Evolutionary conservation across 2,329 filamentous ascomycete genomes (phyloP).

Genomic region (Trichoderma atroviride): DNA sequence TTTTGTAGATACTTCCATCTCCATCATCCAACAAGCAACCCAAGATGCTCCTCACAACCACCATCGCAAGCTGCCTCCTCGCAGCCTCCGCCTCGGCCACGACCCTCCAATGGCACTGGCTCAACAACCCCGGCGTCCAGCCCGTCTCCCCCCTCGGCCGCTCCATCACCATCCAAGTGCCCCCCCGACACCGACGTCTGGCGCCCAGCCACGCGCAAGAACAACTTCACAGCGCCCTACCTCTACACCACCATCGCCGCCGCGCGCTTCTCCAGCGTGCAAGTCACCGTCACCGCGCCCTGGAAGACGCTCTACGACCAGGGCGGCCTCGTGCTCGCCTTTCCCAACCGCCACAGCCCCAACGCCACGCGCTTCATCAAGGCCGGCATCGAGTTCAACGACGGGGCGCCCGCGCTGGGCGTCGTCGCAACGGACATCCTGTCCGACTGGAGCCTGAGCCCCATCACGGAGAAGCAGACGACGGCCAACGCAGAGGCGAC

Average conservation of each 20-base stretch:
- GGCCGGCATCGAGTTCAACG: constrained; percentile 30
- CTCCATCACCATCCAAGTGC: constrained; percentile 27
- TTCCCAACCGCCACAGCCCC: constrained; percentile 5
- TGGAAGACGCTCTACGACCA: constrained; percentile 32
- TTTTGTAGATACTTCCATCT: neutral
- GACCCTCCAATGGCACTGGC: constrained; percentile 24
- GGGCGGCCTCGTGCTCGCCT: constrained; percentile 29
- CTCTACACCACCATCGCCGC: constrained; percentile 27
- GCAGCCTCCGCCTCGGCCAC: constrained; percentile 1
- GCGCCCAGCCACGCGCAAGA: constrained; percentile 25
- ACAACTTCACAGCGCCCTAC: constrained; percentile 30
- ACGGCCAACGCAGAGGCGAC: constrained; percentile 24
- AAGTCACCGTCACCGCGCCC: constrained; percentile 28
- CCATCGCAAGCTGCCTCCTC: constrained; percentile 3
- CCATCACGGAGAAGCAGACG: constrained; percentile 26
- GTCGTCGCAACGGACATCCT: constrained; percentile 29
- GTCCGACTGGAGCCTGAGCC: constrained; percentile 30
- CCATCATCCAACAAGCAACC: neutral
- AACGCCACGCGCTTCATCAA: constrained; percentile 29
- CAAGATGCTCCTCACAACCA: constrained; percentile 8
- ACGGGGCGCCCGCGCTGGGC: constrained; percentile 27
- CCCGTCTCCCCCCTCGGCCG: constrained; percentile 26
- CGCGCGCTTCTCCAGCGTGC: constrained; percentile 27
- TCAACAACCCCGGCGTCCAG: constrained; percentile 21
- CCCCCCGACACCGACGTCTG: constrained; percentile 30